These are phyloP conservation scores for Globisporangium paroecandrum DNA, from an alignment of 352 stramenopile species.

Conservation along the genomic window DNA sequence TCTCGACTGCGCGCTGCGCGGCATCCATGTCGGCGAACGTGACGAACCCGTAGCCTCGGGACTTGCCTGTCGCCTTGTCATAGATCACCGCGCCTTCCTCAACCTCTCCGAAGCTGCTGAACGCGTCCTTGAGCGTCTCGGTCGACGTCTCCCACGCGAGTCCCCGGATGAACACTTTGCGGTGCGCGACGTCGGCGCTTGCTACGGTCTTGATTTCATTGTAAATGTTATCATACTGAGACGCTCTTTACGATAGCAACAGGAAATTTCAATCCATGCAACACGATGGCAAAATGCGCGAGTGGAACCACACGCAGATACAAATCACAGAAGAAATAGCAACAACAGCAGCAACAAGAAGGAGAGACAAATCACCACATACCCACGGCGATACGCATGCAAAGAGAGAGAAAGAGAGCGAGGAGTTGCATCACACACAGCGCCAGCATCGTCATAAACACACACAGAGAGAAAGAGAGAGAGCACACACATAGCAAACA, in stretches of 20 bases:
- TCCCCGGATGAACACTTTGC: constrained; percentile 70
- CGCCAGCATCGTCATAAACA: constrained; percentile 3
- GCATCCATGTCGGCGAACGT: constrained; percentile 67
- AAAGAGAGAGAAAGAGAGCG: constrained; percentile 4
- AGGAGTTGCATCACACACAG: background rate
- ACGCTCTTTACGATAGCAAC: constrained; percentile 32
- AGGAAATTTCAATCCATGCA: constrained; percentile 3
- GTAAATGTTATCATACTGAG: constrained; percentile 55
- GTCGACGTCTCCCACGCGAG: constrained; percentile 57
- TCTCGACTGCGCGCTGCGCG: constrained; percentile 42
- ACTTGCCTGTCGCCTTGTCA: constrained; percentile 62
- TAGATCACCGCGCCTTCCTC: constrained; percentile 59
- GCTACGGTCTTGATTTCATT: constrained; percentile 55
- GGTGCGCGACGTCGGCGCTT: constrained; percentile 49
- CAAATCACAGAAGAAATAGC: background rate
- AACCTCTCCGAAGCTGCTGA: constrained; percentile 53
- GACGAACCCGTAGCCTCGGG: constrained; percentile 60
- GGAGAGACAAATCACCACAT: background rate
- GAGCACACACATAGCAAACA: constrained; percentile 1
- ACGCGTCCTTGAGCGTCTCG: constrained; percentile 43
- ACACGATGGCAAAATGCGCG: background rate
- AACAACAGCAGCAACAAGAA: background rate
- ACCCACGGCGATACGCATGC: constrained; percentile 7
- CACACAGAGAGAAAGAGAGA: background rate
- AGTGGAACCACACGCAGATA: background rate